Base-by-base conservation (phyloP, 768 basidiomycete genomes). In the Leccinum aurantiacum region DNA sequence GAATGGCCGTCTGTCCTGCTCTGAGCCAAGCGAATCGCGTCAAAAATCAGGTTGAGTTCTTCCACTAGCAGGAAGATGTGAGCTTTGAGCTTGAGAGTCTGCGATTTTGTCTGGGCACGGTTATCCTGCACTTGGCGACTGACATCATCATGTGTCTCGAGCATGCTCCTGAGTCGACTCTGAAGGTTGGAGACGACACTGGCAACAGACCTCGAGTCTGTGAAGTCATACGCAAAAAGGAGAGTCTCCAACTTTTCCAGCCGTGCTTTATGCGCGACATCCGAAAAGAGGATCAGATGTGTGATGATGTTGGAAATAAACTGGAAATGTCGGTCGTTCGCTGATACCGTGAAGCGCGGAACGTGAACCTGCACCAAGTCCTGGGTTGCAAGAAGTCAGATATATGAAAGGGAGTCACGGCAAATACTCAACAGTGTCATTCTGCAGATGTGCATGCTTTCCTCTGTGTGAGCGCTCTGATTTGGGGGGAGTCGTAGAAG, bases 141-240 rank as follows among this genome's bases (percentile, higher is more conserved):
- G 67, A 69, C 76, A 65, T 74, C 80, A 49, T 57, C 77, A 71
- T 62, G 78, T 59, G 80, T 84, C 65, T 88, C 84, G 24, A 87
- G 76, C 14, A 78, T 84, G 62, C 75, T 85, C 48, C 92, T 82
- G 48, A 97, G 79, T 4, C 87, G 85, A 25, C 79, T 72, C 76
- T 97, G 95, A 8, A 95, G 79, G 60, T 84, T 83, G 47, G 82
- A 78, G 27, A 92, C 84, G 35, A 91, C 89, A 50, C 78, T 78
- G 1, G 89, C 86, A n/a, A 87, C 88, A 27, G 88, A 87, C 14
- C 70, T 65, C 19, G 90, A 78, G 70, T 94, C 88, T 11, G 86
- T 87, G 69, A 95, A 93, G 76, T 96, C 95, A 73, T 95, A 94
- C 11, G 87, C 87, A 71, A 94, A 91, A 19, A 93, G 77, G 59